These are phyloP conservation scores for Carallia brachiata DNA, from an alignment of 345 rosid genomes.

Conservation along the genomic window DNA sequence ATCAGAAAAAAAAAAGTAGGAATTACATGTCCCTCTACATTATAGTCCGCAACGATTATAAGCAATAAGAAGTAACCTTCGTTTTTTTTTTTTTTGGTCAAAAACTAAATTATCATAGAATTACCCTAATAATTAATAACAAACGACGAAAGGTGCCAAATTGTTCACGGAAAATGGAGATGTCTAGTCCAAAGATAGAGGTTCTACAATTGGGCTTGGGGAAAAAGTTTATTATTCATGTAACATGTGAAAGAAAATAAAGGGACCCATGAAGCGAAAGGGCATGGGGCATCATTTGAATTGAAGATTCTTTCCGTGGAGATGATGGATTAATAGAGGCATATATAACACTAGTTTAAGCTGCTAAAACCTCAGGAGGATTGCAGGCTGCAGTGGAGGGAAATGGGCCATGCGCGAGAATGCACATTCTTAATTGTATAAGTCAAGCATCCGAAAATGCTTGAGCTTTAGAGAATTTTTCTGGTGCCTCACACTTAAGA, in stretches of 20 bases:
- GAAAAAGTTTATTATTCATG: slow-evolving; percentile 1
- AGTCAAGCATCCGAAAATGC: neutral
- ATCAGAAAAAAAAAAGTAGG: no score
- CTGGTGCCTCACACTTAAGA: no score
- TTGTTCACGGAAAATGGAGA: neutral
- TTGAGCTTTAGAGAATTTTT: neutral
- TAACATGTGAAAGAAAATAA: slow-evolving; percentile 1
- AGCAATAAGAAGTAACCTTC: no score
- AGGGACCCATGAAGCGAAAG: slow-evolving; percentile 15
- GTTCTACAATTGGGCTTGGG: neutral
- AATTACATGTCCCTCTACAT: no score
- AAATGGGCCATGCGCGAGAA: neutral
- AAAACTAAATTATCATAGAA: no score
- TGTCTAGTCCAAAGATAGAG: neutral
- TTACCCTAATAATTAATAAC: no score
- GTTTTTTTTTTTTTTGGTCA: no score
- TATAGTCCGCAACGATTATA: no score
- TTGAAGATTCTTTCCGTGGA: slow-evolving; percentile 19
- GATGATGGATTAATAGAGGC: neutral
- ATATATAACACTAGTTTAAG: neutral
- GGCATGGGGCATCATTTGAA: neutral
- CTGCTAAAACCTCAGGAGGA: neutral
- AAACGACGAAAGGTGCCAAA: neutral
- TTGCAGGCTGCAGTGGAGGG: neutral
- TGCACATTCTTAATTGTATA: neutral